These are phyloP conservation scores for Pythium insidiosum DNA, from an alignment of 352 stramenopile genomes.

Conservation along the genomic window DNA sequence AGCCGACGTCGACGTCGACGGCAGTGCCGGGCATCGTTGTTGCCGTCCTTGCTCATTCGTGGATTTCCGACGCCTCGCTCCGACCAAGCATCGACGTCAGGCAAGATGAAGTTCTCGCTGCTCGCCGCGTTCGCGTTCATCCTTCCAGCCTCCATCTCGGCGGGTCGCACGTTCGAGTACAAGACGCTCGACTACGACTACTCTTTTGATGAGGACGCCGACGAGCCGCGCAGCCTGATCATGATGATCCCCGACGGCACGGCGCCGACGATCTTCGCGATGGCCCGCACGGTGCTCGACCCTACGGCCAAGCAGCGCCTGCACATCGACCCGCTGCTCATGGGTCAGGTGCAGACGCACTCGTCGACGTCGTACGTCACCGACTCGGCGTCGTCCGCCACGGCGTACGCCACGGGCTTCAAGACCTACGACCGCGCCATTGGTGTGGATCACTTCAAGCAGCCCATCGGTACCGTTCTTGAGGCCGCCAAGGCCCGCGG, in stretches of 20 bases:
- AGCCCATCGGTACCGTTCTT: constrained; percentile 48
- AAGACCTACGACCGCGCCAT: constrained; percentile 62
- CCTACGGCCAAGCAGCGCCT: constrained; percentile 39
- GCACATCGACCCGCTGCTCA: constrained; percentile 48
- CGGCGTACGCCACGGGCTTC: constrained; percentile 48
- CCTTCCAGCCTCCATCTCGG: constrained; percentile 15
- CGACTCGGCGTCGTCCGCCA: constrained; percentile 45
- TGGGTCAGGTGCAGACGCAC: constrained; percentile 49
- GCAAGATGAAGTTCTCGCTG: constrained; percentile 26
- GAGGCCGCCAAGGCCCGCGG: constrained; percentile 50
- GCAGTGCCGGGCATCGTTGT: too few relatives aligned
- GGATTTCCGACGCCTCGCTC: too few relatives aligned
- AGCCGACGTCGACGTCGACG: too few relatives aligned
- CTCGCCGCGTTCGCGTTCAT: constrained; percentile 19
- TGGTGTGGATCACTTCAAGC: constrained; percentile 41
- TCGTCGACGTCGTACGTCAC: constrained; percentile 65
- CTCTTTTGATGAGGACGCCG: constrained; percentile 36
- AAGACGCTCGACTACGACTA: constrained; percentile 60
- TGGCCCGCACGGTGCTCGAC: constrained; percentile 50
- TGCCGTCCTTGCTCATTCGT: too few relatives aligned
- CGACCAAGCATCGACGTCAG: too few relatives aligned
- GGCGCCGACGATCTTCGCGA: constrained; percentile 47
- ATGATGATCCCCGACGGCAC: constrained; percentile 74
- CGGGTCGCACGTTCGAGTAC: constrained; percentile 34
- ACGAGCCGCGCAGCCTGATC: constrained; percentile 38